phyloP scores from a whole-genome alignment of 1,284 basidiomycete genomes.

The Melampsora larici-populina region DNA sequence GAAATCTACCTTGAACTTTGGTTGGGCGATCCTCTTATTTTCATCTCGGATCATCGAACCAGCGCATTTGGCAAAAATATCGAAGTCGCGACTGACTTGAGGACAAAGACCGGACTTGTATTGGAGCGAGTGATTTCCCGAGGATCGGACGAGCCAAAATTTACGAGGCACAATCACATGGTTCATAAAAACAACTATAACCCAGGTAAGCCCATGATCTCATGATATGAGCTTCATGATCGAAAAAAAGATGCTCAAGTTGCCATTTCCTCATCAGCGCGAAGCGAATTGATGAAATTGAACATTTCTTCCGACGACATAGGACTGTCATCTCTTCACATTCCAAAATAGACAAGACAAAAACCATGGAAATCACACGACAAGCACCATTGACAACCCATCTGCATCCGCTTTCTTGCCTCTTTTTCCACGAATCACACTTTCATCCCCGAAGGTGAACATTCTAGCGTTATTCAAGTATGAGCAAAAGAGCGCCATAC shows the following conservation, averaged over 20 bases:
- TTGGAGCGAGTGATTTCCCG: conserved; percentile 73
- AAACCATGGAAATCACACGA: conserved; percentile 53
- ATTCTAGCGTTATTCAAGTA: conserved; percentile 75
- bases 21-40: conserved; percentile 42
- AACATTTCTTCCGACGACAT: conserved; percentile 67
- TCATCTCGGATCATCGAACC: conserved; percentile 36
- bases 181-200: conserved; percentile 66
- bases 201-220: conserved; percentile 46
- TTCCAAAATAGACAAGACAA: conserved; percentile 68
- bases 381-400: conserved; percentile 63
- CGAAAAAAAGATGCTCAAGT: background rate
- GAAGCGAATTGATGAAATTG: conserved; percentile 88
- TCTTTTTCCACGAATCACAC: conserved; percentile 61
- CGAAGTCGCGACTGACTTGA: conserved; percentile 86
- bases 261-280: conserved; percentile 63
- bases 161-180: conserved; percentile 80
- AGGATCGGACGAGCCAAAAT: conserved; percentile 76
- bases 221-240: background rate
- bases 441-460: conserved; percentile 72
- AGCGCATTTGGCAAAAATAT: conserved; percentile 60
- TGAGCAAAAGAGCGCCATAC: conserved; percentile 51
- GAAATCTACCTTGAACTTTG: conserved; percentile 41
- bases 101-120: conserved; percentile 68
- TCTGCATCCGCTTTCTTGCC: conserved; percentile 93
- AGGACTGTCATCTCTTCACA: conserved; percentile 84